Percentiles rank a stretch among this genome's conserved stretches.
These are phyloP conservation scores for Aurantiochytrium sp. DNA, from an alignment of 108 stramenopile genomes.

Conservation along the genomic window DNA sequence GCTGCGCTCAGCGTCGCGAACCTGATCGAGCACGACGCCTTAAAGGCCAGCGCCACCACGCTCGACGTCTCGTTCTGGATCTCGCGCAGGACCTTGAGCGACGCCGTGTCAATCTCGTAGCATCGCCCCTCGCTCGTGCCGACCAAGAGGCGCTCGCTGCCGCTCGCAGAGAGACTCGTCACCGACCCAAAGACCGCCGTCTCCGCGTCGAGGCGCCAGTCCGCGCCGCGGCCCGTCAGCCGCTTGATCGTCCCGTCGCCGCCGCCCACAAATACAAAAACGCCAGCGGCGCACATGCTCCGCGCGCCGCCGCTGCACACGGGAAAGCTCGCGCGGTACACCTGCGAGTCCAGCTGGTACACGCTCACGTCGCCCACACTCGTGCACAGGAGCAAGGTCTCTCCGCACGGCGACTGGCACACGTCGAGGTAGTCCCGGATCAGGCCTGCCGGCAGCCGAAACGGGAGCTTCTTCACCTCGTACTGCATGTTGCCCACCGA, in stretches of 20 bases:
- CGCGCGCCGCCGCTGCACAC: slow-evolving; percentile 17
- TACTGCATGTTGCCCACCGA: slow-evolving; percentile 22
- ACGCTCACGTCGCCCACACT: neutral
- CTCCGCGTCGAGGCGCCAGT: neutral
- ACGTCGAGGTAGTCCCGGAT: slow-evolving; percentile 6
- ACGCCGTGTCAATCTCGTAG: neutral
- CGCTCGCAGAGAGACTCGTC: neutral
- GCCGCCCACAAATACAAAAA: slow-evolving; percentile 13
- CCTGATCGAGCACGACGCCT: neutral
- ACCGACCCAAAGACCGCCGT: neutral
- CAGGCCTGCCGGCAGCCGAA: neutral
- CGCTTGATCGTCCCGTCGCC: neutral
- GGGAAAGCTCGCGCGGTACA: neutral
- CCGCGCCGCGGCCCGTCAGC: neutral
- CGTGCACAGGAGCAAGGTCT: neutral
- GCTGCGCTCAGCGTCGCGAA: neutral
- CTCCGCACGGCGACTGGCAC: neutral
- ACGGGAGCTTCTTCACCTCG: neutral
- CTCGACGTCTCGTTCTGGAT: neutral
- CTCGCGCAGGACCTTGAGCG: neutral
- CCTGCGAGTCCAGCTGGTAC: neutral
- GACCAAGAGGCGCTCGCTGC: neutral
- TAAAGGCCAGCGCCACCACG: neutral
- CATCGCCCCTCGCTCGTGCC: neutral
- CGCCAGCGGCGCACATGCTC: neutral